Percentiles rank a stretch among this genome's conserved stretches.
phyloP scores from a whole-genome alignment of 2,329 filamentous ascomycete genomes.

The Apiospora phragmitis region DNA sequence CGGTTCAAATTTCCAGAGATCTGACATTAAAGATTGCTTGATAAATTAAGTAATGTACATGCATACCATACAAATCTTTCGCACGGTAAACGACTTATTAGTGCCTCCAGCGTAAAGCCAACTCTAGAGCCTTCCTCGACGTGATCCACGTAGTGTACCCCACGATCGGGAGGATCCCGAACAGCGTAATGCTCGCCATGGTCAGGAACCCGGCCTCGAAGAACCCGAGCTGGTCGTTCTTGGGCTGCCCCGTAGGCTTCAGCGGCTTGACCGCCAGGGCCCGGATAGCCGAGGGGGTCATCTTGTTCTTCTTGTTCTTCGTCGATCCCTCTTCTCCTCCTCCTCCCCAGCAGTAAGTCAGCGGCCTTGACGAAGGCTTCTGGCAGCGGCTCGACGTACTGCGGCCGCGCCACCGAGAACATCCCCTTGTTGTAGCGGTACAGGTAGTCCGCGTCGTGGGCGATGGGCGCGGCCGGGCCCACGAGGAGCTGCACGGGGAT shows the following conservation, averaged over 20 bases:
- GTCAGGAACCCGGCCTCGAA: conserved; percentile 49
- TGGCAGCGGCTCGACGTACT: conserved; percentile 34
- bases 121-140: conserved; percentile 13
- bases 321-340: no score
- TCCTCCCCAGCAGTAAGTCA: conserved; percentile 17
- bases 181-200: conserved; percentile 28
- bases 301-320: no score
- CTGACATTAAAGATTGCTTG: not conserved
- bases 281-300: conserved; percentile 14
- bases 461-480: conserved; percentile 37
- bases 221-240: conserved; percentile 41
- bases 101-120: conserved; percentile 15
- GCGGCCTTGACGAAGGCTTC: conserved; percentile 18
- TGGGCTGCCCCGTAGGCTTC: conserved; percentile 34
- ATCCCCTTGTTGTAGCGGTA: conserved; percentile 42
- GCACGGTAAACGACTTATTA: not conserved
- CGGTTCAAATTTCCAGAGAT: not conserved
- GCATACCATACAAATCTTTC: not conserved
- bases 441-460: conserved; percentile 25
- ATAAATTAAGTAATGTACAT: not conserved
- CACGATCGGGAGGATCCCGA: conserved; percentile 15
- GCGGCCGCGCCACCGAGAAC: conserved; percentile 46
- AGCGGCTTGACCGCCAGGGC: conserved; percentile 26
- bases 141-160: conserved; percentile 19
- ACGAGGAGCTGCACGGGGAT: conserved; percentile 55